Evolutionary conservation across 352 stramenopile species (phyloP).

Genomic region (Albugo laibachii): DNA sequence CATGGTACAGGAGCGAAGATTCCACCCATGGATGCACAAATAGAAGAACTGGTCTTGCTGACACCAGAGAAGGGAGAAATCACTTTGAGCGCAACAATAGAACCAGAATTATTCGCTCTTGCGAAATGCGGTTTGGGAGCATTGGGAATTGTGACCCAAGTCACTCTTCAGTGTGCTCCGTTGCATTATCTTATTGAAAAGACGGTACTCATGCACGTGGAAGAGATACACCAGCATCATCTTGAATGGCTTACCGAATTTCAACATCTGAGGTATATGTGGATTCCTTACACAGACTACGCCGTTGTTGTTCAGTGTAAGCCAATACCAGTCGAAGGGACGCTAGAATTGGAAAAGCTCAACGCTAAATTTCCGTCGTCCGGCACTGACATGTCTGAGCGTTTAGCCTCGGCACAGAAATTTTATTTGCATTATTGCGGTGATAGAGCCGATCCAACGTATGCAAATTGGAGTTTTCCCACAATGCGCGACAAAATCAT

Average conservation of each 20-base stretch:
- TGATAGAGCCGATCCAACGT: slow-evolving; percentile 31
- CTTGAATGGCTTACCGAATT: slow-evolving; percentile 45
- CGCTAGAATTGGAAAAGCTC: slow-evolving; percentile 1
- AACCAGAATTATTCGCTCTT: slow-evolving; percentile 79
- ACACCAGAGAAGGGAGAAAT: slow-evolving; percentile 85
- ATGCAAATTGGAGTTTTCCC: slow-evolving; percentile 62
- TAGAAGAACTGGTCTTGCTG: slow-evolving; percentile 90
- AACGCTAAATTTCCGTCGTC: slow-evolving; percentile 22
- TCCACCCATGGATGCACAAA: slow-evolving; percentile 93
- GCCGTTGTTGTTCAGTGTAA: slow-evolving; percentile 88
- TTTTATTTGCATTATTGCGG: slow-evolving; percentile 58
- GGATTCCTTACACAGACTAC: slow-evolving; percentile 93
- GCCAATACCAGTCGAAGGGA: slow-evolving; percentile 23
- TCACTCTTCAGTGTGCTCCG: slow-evolving; percentile 90
- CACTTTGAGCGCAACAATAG: slow-evolving; percentile 55
- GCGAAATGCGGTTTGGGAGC: slow-evolving; percentile 89
- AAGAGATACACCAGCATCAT: slow-evolving; percentile 75
- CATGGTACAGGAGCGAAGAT: slow-evolving; percentile 91
- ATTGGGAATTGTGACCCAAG: slow-evolving; percentile 90
- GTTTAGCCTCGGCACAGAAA: slow-evolving; percentile 52
- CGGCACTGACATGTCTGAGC: slow-evolving; percentile 26
- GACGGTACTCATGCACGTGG: slow-evolving; percentile 79
- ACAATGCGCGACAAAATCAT: slow-evolving; percentile 72
- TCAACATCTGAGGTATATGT: slow-evolving; percentile 94
- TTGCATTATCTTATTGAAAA: slow-evolving; percentile 87